Percentiles rank a stretch among this genome's conserved stretches.
Conservation (phyloP, 805 yeast species). For the Candida vaughaniae region DNA sequence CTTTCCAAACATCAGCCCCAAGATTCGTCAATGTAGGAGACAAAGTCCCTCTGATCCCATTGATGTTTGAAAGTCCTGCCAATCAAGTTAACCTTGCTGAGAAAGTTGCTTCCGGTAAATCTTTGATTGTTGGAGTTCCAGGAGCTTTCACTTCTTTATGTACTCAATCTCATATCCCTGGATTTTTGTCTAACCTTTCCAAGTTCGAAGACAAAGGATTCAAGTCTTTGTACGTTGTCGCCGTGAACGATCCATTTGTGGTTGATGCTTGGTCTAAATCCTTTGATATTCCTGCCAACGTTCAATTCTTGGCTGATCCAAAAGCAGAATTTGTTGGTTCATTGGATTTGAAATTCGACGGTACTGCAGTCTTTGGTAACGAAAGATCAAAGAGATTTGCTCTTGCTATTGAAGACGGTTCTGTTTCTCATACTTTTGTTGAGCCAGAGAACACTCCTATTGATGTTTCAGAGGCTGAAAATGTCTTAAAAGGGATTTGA, state of each 20-base stretch:
- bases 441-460: constrained; percentile 83
- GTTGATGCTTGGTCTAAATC: constrained; percentile 72
- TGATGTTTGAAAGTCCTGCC: constrained; percentile 66
- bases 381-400: constrained; percentile 75
- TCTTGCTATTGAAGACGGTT: constrained; percentile 71
- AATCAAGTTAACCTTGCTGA: constrained; percentile 56
- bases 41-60: constrained; percentile 54
- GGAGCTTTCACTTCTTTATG: constrained; percentile 84
- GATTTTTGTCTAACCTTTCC: constrained; percentile 53
- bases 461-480: constrained; percentile 49
- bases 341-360: constrained; percentile 71
- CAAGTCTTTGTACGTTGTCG: constrained; percentile 58
- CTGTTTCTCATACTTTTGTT: constrained; percentile 60
- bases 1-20: constrained; percentile 16
- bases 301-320: constrained; percentile 78
- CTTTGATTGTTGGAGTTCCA: constrained; percentile 41
- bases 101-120: constrained; percentile 33
- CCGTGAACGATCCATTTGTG: constrained; percentile 88
- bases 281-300: constrained; percentile 26
- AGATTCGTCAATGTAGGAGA: constrained; percentile 49
- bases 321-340: constrained; percentile 65
- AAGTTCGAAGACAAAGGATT: constrained; percentile 68
- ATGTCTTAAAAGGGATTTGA: constrained; percentile 30
- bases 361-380: constrained; percentile 73
- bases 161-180: constrained; percentile 70